Base-by-base conservation (phyloP, 306 rosid genomes). In the Begonia peltatifolia region DNA sequence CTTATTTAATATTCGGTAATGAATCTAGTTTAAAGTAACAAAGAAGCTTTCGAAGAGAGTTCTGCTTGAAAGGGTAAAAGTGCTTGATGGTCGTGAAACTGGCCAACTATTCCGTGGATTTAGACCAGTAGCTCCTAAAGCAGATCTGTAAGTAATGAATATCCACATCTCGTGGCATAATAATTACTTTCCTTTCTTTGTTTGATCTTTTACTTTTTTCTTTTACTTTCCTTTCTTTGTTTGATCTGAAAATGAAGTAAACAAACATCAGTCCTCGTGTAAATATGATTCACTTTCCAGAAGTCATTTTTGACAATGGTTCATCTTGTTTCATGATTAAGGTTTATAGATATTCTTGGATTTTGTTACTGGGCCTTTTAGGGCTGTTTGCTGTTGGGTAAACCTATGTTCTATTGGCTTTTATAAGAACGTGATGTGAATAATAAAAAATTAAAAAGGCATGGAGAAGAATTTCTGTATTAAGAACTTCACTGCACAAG, bases 41-140 rank as follows among this genome's bases (percentile, higher is more conserved):
- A 82, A 56, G 74, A 77, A 88, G 71, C 90, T 89, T 57, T 43
- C 84, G 41, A 78, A 3, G 73, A 82, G 76, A 43, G 95, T 57
- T 59, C 74, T 82, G 47, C 56, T 72, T 52, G 77, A 85, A 73
- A 74, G 95, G 74, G 75, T 65, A 58, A 80, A 74, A 61, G 67
- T 76, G 48, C 65, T 82, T 52, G 68, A 70, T 42, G 79, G 46
- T 66, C 79, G 66, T 11, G 79, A 70, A 63, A 70, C 71, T 15
- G 85, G 76, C 63, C 74, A 67, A 66, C 74, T 78, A 35, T 76
- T 89, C 57, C 69, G 62, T 58, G 78, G 83, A 66, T 82, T 81
- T 64, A 78, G 72, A 74, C 81, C 95, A 6, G 56, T 85, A 52
- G 93, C 87, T 70, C 59, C 79, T 36, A 59, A 77, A 44, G 68